Conservation (phyloP, 805 yeast genomes). For the Torulaspora delbrueckii region DNA sequence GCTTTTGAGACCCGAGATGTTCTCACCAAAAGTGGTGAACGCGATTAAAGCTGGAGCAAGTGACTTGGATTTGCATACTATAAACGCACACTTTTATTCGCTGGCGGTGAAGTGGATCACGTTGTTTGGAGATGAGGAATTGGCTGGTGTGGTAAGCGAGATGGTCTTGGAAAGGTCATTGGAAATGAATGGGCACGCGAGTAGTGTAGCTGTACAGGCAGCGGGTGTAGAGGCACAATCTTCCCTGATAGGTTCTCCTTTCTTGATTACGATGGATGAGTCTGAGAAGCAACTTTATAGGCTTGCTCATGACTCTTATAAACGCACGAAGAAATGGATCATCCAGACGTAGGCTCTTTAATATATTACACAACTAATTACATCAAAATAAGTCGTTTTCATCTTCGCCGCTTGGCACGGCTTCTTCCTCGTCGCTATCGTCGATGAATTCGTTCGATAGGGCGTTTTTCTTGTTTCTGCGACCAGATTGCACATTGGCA, state of each 20-base stretch:
- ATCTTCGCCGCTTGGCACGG: slow-evolving; percentile 14
- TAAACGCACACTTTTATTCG: slow-evolving; percentile 61
- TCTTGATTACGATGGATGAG: slow-evolving; percentile 66
- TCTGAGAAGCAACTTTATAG: slow-evolving; percentile 62
- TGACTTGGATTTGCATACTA: slow-evolving; percentile 60
- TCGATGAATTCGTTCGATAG: slow-evolving; percentile 39
- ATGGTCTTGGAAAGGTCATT: slow-evolving; percentile 63
- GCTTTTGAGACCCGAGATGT: slow-evolving; percentile 65
- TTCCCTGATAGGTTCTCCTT: slow-evolving; percentile 35
- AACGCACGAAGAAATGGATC: slow-evolving; percentile 43
- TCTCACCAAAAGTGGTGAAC: slow-evolving; percentile 61
- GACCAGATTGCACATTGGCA: slow-evolving; percentile 18
- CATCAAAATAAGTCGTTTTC: slow-evolving; percentile 16
- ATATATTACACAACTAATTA: slow-evolving; percentile 1
- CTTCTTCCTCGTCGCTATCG: slow-evolving; percentile 39
- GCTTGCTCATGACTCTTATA: slow-evolving; percentile 47
- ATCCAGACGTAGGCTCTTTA: slow-evolving; percentile 9
- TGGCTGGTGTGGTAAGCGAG: slow-evolving; percentile 46
- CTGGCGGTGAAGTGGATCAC: slow-evolving; percentile 73
- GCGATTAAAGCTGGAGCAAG: slow-evolving; percentile 73
- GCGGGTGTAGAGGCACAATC: slow-evolving; percentile 1
- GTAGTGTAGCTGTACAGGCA: slow-evolving; percentile 17
- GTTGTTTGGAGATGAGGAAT: slow-evolving; percentile 60
- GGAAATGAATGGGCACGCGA: slow-evolving; percentile 66
- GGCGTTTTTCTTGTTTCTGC: slow-evolving; percentile 29